A percentile compares a stretch with the other conserved stretches of the same genome.
These are phyloP conservation scores for Piper betle DNA, from an alignment of 164 flowering plant species.

Conservation along the genomic window DNA sequence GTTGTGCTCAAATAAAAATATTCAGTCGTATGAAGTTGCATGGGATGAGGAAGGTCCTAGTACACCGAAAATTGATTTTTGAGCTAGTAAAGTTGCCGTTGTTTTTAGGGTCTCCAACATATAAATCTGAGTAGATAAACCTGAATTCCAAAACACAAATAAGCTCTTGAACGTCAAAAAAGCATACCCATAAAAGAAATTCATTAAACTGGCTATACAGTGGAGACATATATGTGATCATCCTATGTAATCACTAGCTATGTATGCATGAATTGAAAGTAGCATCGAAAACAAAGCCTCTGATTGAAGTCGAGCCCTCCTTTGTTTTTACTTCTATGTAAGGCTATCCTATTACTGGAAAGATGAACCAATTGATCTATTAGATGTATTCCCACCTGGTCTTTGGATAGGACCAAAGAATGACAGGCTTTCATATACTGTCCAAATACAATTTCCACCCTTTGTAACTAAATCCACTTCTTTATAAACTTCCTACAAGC, in stretches of 20 bases:
- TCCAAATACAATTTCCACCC: conserved; percentile 92
- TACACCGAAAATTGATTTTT: conserved; percentile 46
- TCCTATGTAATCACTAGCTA: conserved; percentile 47
- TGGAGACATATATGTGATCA: no score
- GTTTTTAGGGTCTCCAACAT: conserved; percentile 41
- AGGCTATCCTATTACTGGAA: conserved; percentile 68
- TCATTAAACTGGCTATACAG: neutral
- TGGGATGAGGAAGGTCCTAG: conserved; percentile 47
- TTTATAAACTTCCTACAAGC: conserved; percentile 56
- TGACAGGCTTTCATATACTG: conserved; percentile 55
- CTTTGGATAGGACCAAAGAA: conserved; percentile 26
- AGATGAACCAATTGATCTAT: conserved; percentile 35
- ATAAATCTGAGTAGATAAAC: conserved; percentile 76
- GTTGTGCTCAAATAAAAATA: conserved; percentile 83
- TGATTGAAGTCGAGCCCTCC: conserved; percentile 69
- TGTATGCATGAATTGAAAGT: conserved; percentile 66
- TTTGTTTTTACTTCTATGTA: conserved; percentile 47
- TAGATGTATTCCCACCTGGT: conserved; percentile 56
- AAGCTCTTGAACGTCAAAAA: neutral
- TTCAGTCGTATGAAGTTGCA: conserved; percentile 40
- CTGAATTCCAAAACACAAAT: conserved; percentile 25
- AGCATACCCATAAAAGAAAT: no score
- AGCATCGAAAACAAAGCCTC: conserved; percentile 74
- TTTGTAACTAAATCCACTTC: conserved; percentile 72
- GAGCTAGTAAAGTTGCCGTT: conserved; percentile 56